Conservation (phyloP, 1,284 basidiomycete species). For the Puccinia coronata region DNA sequence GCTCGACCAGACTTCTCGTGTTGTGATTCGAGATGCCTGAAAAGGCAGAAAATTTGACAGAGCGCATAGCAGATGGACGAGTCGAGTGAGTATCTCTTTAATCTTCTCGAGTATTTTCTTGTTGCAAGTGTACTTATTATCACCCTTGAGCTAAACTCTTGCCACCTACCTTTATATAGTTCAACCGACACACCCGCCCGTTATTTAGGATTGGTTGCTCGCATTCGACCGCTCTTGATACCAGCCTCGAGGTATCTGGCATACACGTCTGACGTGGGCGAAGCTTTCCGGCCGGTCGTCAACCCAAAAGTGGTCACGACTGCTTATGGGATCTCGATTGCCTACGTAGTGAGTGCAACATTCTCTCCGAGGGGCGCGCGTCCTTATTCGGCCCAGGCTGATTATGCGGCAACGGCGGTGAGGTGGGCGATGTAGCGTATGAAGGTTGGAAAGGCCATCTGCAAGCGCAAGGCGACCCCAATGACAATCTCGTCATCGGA, state of each 20-base stretch:
- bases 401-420: neutral
- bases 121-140: neutral
- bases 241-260: slow-evolving; percentile 50
- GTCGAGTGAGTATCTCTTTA: slow-evolving; percentile 16
- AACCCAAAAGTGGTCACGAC: slow-evolving; percentile 54
- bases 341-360: slow-evolving; percentile 54
- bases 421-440: slow-evolving; percentile 28
- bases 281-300: slow-evolving; percentile 58
- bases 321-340: slow-evolving; percentile 58
- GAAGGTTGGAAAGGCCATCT: slow-evolving; percentile 37
- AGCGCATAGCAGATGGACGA: slow-evolving; percentile 17
- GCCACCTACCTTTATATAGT: neutral
- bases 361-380: neutral
- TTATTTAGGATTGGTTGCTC: slow-evolving; percentile 31
- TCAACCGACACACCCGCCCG: slow-evolving; percentile 17
- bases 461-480: slow-evolving; percentile 17
- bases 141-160: neutral
- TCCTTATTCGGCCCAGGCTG: neutral
- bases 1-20: no score
- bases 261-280: slow-evolving; percentile 57
- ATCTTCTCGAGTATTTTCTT: neutral
- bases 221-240: slow-evolving; percentile 23
- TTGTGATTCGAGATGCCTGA: neutral
- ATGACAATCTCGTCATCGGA: slow-evolving; percentile 22
- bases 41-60: neutral